phyloP scores from a whole-genome alignment of 1,284 basidiomycete species.

The Ustilago esculenta region DNA sequence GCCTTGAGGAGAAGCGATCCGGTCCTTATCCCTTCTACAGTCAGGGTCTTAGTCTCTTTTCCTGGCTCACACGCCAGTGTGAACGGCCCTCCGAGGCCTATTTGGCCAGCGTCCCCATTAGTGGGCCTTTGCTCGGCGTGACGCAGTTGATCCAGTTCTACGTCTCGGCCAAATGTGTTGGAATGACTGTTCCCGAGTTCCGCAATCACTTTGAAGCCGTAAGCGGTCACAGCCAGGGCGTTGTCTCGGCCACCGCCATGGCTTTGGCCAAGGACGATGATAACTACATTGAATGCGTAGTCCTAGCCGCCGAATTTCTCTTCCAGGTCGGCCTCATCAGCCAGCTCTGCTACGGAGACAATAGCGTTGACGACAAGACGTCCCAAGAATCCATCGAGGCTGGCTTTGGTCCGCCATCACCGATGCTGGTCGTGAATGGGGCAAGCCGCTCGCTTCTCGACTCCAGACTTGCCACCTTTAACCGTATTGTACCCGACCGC shows the following conservation, averaged over 20 bases:
- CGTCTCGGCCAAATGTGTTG: slow-evolving; percentile 78
- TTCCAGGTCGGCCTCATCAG: slow-evolving; percentile 93
- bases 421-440: slow-evolving; percentile 91
- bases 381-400: slow-evolving; percentile 87
- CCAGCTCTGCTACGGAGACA: slow-evolving; percentile 92
- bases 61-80: slow-evolving; percentile 81
- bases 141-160: slow-evolving; percentile 95
- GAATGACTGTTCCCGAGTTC: slow-evolving; percentile 82
- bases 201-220: slow-evolving; percentile 81
- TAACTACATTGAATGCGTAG: slow-evolving; percentile 76
- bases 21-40: slow-evolving; percentile 73
- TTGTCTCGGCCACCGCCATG: slow-evolving; percentile 88
- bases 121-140: slow-evolving; percentile 92
- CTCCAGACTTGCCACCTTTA: slow-evolving; percentile 82
- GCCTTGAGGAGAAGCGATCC: slow-evolving; percentile 71
- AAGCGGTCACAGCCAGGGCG: slow-evolving; percentile 96
- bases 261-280: slow-evolving; percentile 79
- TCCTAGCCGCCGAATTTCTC: slow-evolving; percentile 87
- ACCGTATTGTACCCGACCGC: slow-evolving; percentile 80
- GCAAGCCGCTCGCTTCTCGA: slow-evolving; percentile 89
- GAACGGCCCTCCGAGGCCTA: slow-evolving; percentile 83
- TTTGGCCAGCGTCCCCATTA: slow-evolving; percentile 92
- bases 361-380: slow-evolving; percentile 86
- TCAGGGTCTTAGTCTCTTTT: slow-evolving; percentile 81
- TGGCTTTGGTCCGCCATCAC: slow-evolving; percentile 89